Evolutionary conservation across 345 rosid species (phyloP), one percentile per base, ranked within the genome.

Genomic region (Citrus inodora): DNA sequence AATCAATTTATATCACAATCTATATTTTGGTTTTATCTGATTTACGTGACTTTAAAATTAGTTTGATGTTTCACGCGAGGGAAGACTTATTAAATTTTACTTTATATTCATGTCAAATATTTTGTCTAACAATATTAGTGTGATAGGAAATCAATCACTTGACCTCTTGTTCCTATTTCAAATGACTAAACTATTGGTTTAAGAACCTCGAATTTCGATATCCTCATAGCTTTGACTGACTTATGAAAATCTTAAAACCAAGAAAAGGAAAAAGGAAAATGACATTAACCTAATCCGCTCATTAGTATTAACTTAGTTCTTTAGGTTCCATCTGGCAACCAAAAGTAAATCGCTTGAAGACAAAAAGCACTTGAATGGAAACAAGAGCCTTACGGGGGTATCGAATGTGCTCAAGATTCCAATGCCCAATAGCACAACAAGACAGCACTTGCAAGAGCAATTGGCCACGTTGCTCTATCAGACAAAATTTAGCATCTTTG

Each of bases 401-500:
- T 75, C 82, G 19, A 56, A 19, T 21, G 33, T 4, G 38, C 66
- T 53, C 74, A 80, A 84, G 85, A 84, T 82, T 68, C 89, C 74
- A 48, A 7, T 64, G 51, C 8, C 46, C n/a, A 1, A 4, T 35
- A 48, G 25, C 75, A 74, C 9, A 70, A 73, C 8, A 74, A 27
- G 79, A 70, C 85, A 77, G 11, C 24, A n/a, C 25, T 51, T 53
- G 46, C 16, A 1, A 55, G 46, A 33, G n/a, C 27, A 32, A 30
- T 74, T 56, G 74, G 53, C 56, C 16, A 24, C 35, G 19, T 63
- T 17, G 61, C 5, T 59, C 62, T 59, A 4, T 3, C 40, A 7
- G 82, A 83, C 82, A 86, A 86, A 66, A 75, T 27, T 51, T 46
- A 55, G 83, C 81, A 83, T 83, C 83, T 76, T 76, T 35, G 67